These are phyloP conservation scores for Penicillium occitanis DNA, from an alignment of 2,329 filamentous ascomycete species.

Conservation along the genomic window DNA sequence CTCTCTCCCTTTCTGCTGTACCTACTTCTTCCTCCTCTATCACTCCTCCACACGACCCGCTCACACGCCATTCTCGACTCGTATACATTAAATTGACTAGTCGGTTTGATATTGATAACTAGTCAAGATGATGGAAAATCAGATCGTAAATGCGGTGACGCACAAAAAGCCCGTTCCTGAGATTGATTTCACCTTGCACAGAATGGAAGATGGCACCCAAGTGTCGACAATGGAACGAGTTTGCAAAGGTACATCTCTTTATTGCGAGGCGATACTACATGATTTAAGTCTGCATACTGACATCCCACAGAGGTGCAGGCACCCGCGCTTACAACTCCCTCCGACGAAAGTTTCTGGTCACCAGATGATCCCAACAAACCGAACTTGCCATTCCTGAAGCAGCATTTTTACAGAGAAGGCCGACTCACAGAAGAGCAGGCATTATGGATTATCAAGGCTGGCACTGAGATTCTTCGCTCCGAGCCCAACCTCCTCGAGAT, in stretches of 20 bases:
- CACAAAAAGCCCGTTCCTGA: conserved; percentile 95
- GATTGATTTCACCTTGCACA: conserved; percentile 98
- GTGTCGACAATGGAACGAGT: conserved; percentile 95
- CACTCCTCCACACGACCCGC: not conserved
- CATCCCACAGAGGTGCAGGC: conserved; percentile 81
- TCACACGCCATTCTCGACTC: not conserved
- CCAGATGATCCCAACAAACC: conserved; percentile 84
- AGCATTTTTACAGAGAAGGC: conserved; percentile 97
- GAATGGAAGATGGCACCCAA: conserved; percentile 94
- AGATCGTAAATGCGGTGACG: conserved; percentile 81
- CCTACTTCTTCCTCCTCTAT: not conserved
- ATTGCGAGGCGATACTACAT: not conserved
- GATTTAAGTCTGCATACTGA: conserved; percentile 17
- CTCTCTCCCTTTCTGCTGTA: not conserved
- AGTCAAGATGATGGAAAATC: conserved; percentile 23
- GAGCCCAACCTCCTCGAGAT: conserved; percentile 98
- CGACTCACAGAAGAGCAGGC: conserved; percentile 96
- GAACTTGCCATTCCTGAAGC: conserved; percentile 90
- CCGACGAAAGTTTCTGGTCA: conserved; percentile 91
- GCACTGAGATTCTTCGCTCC: conserved; percentile 79
- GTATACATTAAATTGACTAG: not conserved
- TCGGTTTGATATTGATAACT: not conserved
- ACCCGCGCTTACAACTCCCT: conserved; percentile 87
- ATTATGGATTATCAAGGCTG: conserved; percentile 87
- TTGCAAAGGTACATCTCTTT: conserved; percentile 78